Evolutionary conservation across 768 basidiomycete species (phyloP).

Genomic region (Cantharellus cinnabarinus): DNA sequence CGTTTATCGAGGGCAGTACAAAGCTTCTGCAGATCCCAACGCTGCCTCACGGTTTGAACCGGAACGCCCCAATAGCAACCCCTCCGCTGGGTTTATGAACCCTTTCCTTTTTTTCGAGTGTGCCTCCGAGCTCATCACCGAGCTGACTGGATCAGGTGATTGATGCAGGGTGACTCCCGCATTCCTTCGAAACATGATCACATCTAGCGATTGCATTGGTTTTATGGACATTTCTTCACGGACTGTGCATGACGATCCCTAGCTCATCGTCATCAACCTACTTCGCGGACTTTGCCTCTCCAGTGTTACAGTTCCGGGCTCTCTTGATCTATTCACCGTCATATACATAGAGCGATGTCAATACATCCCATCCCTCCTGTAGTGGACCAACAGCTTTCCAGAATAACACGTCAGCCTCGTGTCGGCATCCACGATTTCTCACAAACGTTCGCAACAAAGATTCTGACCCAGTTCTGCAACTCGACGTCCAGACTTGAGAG

Average conservation of each 20-base stretch:
- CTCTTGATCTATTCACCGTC: too few relatives aligned
- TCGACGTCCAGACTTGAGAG: neutral
- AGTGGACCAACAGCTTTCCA: neutral
- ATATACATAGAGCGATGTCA: too few relatives aligned
- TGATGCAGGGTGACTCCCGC: neutral
- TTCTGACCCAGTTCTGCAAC: constrained; percentile 40
- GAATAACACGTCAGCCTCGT: neutral
- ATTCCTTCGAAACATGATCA: too few relatives aligned
- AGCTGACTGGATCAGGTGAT: constrained; percentile 55
- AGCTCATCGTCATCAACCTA: too few relatives aligned
- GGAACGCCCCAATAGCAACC: neutral
- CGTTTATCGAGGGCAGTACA: constrained; percentile 89
- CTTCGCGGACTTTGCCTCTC: too few relatives aligned
- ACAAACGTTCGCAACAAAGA: constrained; percentile 64
- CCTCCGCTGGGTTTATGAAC: constrained; percentile 17
- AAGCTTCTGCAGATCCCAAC: constrained; percentile 22
- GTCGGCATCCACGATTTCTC: constrained; percentile 16
- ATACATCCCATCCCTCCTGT: too few relatives aligned
- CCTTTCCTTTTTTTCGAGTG: constrained; percentile 97
- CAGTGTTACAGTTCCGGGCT: too few relatives aligned
- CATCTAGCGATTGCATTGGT: too few relatives aligned
- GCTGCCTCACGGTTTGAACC: neutral
- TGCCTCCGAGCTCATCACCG: constrained; percentile 80
- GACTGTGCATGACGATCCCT: too few relatives aligned
- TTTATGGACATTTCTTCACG: too few relatives aligned